Evolutionary conservation across 306 rosid genomes (phyloP).

Genomic region (Cucumis sativus): DNA sequence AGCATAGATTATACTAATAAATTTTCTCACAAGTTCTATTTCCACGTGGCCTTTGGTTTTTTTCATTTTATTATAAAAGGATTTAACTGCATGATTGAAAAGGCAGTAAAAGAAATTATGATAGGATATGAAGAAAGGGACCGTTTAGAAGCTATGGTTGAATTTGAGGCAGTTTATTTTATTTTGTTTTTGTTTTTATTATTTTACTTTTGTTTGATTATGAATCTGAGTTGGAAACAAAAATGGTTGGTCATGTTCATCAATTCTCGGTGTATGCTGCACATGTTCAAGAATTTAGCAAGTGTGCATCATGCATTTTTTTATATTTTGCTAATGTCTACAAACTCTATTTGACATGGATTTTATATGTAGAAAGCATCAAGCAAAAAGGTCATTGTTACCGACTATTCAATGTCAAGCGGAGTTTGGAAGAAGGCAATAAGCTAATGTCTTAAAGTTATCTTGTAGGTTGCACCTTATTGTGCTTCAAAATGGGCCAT

Average conservation of each 20-base stretch:
- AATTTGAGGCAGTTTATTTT: background rate
- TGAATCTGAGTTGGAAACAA: background rate
- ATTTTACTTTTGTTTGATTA: background rate
- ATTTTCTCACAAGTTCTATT: background rate
- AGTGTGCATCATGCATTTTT: background rate
- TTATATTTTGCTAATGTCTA: background rate
- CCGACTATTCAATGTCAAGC: background rate
- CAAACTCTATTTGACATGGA: background rate
- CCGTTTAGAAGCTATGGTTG: background rate
- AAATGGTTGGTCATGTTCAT: background rate
- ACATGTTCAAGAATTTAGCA: background rate
- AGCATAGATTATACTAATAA: background rate
- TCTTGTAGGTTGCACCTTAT: constrained; percentile 60
- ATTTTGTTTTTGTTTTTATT: too few species aligned
- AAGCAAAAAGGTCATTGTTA: background rate
- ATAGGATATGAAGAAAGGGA: background rate
- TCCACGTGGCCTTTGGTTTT: background rate
- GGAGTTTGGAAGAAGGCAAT: background rate
- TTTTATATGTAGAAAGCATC: background rate
- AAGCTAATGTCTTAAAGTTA: background rate
- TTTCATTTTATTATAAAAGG: background rate
- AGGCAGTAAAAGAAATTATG: background rate
- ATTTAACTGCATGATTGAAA: background rate
- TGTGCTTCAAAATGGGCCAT: constrained; percentile 96
- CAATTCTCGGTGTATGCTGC: background rate